Evolutionary conservation across 2,329 filamentous ascomycete species (phyloP), one percentile per base, ranked within the genome.

Genomic region (Aspergillus niger): DNA sequence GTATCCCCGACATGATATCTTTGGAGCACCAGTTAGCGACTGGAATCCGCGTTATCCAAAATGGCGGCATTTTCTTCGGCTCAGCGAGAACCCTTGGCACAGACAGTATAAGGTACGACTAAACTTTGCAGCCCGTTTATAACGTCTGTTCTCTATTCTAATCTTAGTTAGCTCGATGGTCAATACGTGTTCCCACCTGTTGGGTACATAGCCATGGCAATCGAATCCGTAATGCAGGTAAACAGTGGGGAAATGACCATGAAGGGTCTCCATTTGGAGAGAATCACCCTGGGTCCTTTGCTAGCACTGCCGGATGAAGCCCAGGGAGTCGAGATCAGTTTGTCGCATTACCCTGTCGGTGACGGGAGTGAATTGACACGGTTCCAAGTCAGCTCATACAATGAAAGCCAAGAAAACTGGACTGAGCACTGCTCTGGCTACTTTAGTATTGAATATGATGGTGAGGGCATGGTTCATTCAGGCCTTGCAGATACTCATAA

Each of bases 31-130:
- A 6, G 38, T 32, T 13, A 13, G 54, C 1, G 59, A 68, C 81
- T 72, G 79, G 8, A 79, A 80, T 55, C 68, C 79, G 22, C 69
- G 82, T 5, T 73, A 74, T 0, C 57, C 79, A 2, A 44, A 11
- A 8, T 61, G 59, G 59, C 24, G 20, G n/a, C 28, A 38, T 48
- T 36, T 39, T 32, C 28, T 55, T 6, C 43, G 51, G 2, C 11
- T 48, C 5, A 43, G 47, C 22, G 58, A 68, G 10, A 20, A 60
- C 13, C 63, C 66, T 3, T 84, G 82, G 82, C 60, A 83, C 1
- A 66, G 68, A 1, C 78, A 83, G 53, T 81, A 84, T 55, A 68
- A 75, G 32, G 32, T 67, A 20, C 26, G 26, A 28, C 7, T 28
- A 8, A 28, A 8, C 7, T 28, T 28, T 28, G 26, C 26, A 28